Evolutionary conservation across 2,329 filamentous ascomycete species (phyloP).

Genomic region (Rhynchosporium secalis): DNA sequence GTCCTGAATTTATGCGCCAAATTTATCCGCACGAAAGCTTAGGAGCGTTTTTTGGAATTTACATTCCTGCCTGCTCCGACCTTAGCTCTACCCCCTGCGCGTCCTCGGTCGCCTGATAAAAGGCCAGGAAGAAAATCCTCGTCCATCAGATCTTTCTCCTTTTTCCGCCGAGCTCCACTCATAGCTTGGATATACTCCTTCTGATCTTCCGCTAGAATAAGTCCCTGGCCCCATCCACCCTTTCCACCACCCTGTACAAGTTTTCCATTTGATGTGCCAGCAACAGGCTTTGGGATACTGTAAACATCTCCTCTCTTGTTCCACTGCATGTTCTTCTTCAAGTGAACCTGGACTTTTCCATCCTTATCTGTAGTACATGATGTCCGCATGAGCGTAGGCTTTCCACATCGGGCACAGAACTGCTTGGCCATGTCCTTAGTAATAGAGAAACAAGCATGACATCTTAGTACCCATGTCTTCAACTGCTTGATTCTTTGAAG

Average conservation of each 20-base stretch:
- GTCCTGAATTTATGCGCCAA: slow-evolving; percentile 16
- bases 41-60: slow-evolving; percentile 71
- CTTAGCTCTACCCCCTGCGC: slow-evolving; percentile 65
- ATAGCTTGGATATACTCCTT: slow-evolving; percentile 78
- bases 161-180: slow-evolving; percentile 63
- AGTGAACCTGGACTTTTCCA: slow-evolving; percentile 80
- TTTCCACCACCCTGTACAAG: slow-evolving; percentile 69
- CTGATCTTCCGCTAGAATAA: slow-evolving; percentile 92
- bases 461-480: slow-evolving; percentile 86
- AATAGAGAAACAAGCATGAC: slow-evolving; percentile 88
- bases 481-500: slow-evolving; percentile 80
- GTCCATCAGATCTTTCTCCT: slow-evolving; percentile 86
- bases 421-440: slow-evolving; percentile 84
- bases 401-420: slow-evolving; percentile 90
- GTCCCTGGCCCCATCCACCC: slow-evolving; percentile 78
- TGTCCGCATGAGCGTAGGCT: slow-evolving; percentile 80
- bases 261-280: slow-evolving; percentile 79
- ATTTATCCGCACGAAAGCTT: slow-evolving; percentile 14
- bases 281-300: slow-evolving; percentile 86
- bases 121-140: slow-evolving; percentile 88
- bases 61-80: slow-evolving; percentile 85
- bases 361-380: slow-evolving; percentile 80
- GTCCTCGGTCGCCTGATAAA: slow-evolving; percentile 73
- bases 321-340: slow-evolving; percentile 95
- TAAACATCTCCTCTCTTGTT: slow-evolving; percentile 91